Evolutionary conservation across 1,139 yeast species (phyloP).

Genomic region (Debaryomyces udenii): DNA sequence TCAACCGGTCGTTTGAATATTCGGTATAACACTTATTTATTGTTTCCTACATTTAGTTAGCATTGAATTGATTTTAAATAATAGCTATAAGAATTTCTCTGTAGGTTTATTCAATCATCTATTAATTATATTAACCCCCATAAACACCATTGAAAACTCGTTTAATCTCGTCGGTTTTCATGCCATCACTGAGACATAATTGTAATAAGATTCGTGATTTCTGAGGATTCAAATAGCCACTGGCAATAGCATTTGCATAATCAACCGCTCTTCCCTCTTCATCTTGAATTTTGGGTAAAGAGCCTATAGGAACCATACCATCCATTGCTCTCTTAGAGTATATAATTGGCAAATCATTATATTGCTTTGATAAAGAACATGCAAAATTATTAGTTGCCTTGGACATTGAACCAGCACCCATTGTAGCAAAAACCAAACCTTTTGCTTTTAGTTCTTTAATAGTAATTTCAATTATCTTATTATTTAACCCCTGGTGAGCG

Average conservation of each 20-base stretch:
- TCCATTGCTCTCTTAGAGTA: conserved; percentile 71
- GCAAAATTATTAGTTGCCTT: conserved; percentile 50
- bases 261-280: conserved; percentile 10
- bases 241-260: conserved; percentile 40
- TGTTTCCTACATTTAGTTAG: neutral
- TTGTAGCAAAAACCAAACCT: conserved; percentile 66
- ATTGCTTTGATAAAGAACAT: conserved; percentile 30
- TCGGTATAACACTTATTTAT: neutral
- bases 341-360: conserved; percentile 53
- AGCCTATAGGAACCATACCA: conserved; percentile 49
- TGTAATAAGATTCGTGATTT: conserved; percentile 65
- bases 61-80: neutral
- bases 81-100: neutral
- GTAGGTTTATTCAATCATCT: neutral
- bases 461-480: conserved; percentile 47
- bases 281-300: conserved; percentile 31
- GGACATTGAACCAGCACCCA: conserved; percentile 72
- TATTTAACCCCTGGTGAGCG: conserved; percentile 63
- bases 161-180: conserved; percentile 43
- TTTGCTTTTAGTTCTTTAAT: conserved; percentile 44
- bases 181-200: conserved; percentile 52
- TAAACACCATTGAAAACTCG: conserved; percentile 50
- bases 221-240: conserved; percentile 71
- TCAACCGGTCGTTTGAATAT: neutral
- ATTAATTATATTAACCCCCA: conserved; percentile 16